Conservation (phyloP, 306 rosid genomes). For the Vachellia pachyceras region DNA sequence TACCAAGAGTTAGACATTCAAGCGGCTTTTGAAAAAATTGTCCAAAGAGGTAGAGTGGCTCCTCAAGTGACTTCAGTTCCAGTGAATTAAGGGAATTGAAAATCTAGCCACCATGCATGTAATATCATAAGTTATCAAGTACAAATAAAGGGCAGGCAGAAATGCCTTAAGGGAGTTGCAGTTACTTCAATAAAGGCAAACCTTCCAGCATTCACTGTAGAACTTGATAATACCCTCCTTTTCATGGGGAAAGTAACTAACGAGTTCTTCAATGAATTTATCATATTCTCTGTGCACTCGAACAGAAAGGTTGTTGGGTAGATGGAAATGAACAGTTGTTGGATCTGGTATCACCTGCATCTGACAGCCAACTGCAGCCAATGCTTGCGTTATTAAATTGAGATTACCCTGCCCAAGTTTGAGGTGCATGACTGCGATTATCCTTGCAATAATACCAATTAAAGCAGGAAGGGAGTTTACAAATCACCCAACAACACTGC, state of each 20-base stretch:
- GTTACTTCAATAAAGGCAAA: slow-evolving; percentile 57
- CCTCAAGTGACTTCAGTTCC: slow-evolving; percentile 95
- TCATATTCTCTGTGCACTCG: slow-evolving; percentile 80
- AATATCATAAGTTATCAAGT: slow-evolving; percentile 43
- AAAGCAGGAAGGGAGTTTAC: not conserved
- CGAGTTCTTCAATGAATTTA: slow-evolving; percentile 73
- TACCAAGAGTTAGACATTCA: slow-evolving; percentile 95
- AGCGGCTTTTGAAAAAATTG: slow-evolving; percentile 91
- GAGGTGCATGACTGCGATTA: slow-evolving; percentile 21
- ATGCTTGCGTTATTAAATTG: slow-evolving; percentile 93
- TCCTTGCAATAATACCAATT: slow-evolving; percentile 35
- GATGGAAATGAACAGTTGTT: slow-evolving; percentile 94
- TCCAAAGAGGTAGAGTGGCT: slow-evolving; percentile 95
- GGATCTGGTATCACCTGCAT: slow-evolving; percentile 95
- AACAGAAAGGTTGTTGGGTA: slow-evolving; percentile 76
- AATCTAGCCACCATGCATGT: slow-evolving; percentile 55
- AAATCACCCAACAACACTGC: slow-evolving; percentile 4
- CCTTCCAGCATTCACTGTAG: slow-evolving; percentile 97
- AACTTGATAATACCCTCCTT: slow-evolving; percentile 87
- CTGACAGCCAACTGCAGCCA: slow-evolving; percentile 92
- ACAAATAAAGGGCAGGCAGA: slow-evolving; percentile 36
- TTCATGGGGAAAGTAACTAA: slow-evolving; percentile 77
- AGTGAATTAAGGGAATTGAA: slow-evolving; percentile 91
- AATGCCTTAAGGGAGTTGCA: slow-evolving; percentile 48
- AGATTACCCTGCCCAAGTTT: slow-evolving; percentile 82